These are phyloP conservation scores for Monilinia laxa DNA, from an alignment of 2,329 filamentous ascomycete species.

Conservation along the genomic window DNA sequence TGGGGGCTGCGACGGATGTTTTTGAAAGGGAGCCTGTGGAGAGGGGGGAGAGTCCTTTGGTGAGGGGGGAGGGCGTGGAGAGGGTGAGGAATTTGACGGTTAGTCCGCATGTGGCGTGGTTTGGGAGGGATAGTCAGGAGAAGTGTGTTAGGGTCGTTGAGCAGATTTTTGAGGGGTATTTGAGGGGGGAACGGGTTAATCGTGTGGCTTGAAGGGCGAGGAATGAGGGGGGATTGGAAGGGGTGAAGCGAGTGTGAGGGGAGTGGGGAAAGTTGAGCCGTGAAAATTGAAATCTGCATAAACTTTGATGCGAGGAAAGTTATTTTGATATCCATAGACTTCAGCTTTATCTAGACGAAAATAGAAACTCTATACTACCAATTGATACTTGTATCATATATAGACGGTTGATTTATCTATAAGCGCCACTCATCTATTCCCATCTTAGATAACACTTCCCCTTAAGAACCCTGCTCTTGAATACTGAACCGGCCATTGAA, in stretches of 20 bases:
- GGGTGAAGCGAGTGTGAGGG: neutral
- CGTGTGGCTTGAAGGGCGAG: neutral
- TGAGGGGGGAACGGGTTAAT: neutral
- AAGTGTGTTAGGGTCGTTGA: neutral
- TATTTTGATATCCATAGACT: neutral
- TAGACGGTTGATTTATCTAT: neutral
- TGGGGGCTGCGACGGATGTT: slow-evolving; percentile 15
- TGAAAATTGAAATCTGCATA: neutral
- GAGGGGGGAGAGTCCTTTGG: neutral
- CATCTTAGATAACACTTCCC: slow-evolving; percentile 31
- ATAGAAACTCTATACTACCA: neutral
- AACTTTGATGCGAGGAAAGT: neutral
- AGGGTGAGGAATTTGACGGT: slow-evolving; percentile 8
- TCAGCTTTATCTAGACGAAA: neutral
- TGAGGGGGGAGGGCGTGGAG: neutral
- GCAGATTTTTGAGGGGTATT: neutral
- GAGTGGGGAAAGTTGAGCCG: too few species aligned
- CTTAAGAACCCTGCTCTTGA: slow-evolving; percentile 31
- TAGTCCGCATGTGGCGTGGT: slow-evolving; percentile 15
- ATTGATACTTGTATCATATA: neutral
- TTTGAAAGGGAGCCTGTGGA: slow-evolving; percentile 4
- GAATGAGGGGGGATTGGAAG: too few species aligned
- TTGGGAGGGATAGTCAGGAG: slow-evolving; percentile 14
- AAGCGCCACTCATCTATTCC: neutral
- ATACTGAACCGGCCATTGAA: slow-evolving; percentile 59